Percentiles rank a stretch among this genome's conserved stretches.
phyloP scores from a whole-genome alignment of 208 protist species.

The Crithidia thermophila region DNA sequence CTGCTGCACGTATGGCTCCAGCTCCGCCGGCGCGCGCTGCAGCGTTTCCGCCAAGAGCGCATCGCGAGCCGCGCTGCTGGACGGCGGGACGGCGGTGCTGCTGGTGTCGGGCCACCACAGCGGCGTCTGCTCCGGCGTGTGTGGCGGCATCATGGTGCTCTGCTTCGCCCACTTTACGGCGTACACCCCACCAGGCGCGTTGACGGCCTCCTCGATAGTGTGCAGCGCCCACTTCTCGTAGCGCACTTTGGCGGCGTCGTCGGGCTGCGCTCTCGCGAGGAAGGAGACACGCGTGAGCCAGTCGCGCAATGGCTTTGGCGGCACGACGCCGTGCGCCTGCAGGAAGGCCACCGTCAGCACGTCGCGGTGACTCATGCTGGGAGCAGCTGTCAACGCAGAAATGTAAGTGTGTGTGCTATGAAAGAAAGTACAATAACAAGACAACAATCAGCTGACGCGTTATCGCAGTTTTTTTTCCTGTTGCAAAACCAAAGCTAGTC shows the following conservation, averaged over 20 bases:
- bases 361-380: conserved; percentile 25
- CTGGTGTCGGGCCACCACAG: conserved; percentile 28
- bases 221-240: conserved; percentile 76
- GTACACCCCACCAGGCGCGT: conserved; percentile 33
- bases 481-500: too few species aligned
- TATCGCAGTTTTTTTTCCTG: too few species aligned
- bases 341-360: conserved; percentile 61
- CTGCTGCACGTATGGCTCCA: conserved; percentile 60
- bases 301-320: conserved; percentile 51
- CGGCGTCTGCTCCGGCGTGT: conserved; percentile 39
- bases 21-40: conserved; percentile 44
- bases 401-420: not conserved
- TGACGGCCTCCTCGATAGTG: conserved; percentile 55
- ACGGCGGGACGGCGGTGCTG: too few species aligned
- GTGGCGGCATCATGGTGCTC: conserved; percentile 67
- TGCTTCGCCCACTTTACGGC: conserved; percentile 51
- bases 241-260: conserved; percentile 35
- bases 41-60: conserved; percentile 53
- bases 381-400: not conserved
- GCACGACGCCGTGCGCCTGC: conserved; percentile 41
- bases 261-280: conserved; percentile 47
- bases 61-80: conserved; percentile 15
- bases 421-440: not conserved
- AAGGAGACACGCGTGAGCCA: conserved; percentile 74
- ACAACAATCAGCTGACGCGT: too few species aligned